Evolutionary conservation across 345 rosid genomes (phyloP).

Genomic region (Eucalyptus tenuipes): DNA sequence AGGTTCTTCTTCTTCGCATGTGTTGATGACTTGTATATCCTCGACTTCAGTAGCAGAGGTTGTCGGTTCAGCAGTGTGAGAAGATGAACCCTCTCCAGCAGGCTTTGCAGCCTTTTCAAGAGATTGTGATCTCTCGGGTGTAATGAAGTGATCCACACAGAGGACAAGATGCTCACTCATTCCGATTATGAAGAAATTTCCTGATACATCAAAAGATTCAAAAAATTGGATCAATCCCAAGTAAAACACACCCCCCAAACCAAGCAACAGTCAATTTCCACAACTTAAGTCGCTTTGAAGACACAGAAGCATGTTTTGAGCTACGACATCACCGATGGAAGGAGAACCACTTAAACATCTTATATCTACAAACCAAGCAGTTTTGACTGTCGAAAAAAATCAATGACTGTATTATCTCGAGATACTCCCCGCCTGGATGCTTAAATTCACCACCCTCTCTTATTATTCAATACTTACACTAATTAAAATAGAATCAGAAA

Average conservation of each 20-base stretch:
- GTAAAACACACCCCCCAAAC: neutral
- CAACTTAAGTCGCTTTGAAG: neutral
- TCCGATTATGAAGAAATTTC: neutral
- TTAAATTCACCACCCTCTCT: neutral
- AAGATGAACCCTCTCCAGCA: slow-evolving; percentile 22
- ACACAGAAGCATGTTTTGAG: neutral
- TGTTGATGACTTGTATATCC: slow-evolving; percentile 10
- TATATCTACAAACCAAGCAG: neutral
- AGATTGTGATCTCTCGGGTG: slow-evolving; percentile 23
- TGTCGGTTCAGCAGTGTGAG: neutral
- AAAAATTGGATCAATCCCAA: neutral
- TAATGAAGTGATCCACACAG: slow-evolving; percentile 50
- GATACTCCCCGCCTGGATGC: neutral
- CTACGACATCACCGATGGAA: neutral
- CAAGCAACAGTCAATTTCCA: neutral
- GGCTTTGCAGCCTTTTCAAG: slow-evolving; percentile 8
- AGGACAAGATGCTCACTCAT: slow-evolving; percentile 79
- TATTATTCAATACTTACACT: neutral
- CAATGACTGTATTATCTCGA: neutral
- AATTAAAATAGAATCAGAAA: neutral
- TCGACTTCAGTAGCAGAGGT: slow-evolving; percentile 11
- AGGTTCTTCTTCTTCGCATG: slow-evolving; percentile 42
- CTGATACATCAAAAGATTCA: neutral
- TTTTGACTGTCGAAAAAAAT: neutral
- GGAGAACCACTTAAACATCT: neutral